Evolutionary conservation across 306 rosid genomes (phyloP), one percentile per base, ranked within the genome.

Genomic region (Lathyrus sativus): DNA sequence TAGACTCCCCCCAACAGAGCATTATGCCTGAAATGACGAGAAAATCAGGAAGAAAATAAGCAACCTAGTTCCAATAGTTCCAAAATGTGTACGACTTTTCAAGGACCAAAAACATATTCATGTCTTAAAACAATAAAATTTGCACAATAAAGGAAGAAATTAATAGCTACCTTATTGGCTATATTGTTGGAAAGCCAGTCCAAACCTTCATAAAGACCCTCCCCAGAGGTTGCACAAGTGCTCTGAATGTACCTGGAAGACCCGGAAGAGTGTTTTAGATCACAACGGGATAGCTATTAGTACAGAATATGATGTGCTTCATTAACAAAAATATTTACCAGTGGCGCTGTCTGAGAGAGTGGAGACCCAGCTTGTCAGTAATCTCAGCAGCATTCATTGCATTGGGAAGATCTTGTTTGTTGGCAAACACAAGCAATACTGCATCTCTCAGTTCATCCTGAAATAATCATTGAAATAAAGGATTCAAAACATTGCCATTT

Each of bases 381-480:
- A 95, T 95, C 85, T 95, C 99, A 77, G 99, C 99, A 64, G 99
- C 99, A 78, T 95, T 95, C 99, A 95, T 95, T 73, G 99, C 99
- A 26, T 95, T 95, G 14, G 99, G 99, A 71, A 95, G 97, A 90
- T 95, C 99, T 81, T 95, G 99, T 73, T 95, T 95, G 95, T 95
- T 95, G 57, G 99, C 99, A 80, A 95, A 95, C 53, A 95, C 99
- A 72, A 95, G 97, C 82, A 95, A 77, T 44, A 95, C 99, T 54
- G 99, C 99, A 71, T 95, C 99, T 76, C 99, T 89, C 70, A 95
- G 84, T 78, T 95, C 99, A 77, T 95, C 99, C 99, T 95, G 79
- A 78, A 79, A 71, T 50, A 22, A 73, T 35, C 28, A 77, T 70
- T 33, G 9, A 54, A 42, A 62, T 35, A n/a, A 62, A 59, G 3